Conservation (phyloP, 805 yeast genomes). For the Suhomyces canberraensis region DNA sequence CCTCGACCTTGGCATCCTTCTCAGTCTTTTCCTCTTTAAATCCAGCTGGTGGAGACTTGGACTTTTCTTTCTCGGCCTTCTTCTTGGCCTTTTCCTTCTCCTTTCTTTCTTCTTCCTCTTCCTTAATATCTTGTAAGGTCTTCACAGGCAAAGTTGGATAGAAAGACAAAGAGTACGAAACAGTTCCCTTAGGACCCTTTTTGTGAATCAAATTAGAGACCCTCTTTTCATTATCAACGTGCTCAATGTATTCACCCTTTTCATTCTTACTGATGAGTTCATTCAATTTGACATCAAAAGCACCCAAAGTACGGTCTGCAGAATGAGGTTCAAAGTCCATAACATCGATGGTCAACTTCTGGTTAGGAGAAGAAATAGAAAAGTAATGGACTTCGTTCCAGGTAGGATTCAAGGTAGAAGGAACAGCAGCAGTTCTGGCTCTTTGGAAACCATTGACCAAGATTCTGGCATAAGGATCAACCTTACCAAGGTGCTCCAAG, state of each 20-base stretch:
- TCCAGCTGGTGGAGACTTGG: conserved; percentile 15
- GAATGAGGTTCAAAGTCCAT: conserved; percentile 84
- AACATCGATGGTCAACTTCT: conserved; percentile 77
- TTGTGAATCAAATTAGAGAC: conserved; percentile 64
- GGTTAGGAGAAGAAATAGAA: conserved; percentile 79
- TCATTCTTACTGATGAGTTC: conserved; percentile 71
- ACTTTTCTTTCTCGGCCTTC: conserved; percentile 12
- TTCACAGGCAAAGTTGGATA: conserved; percentile 81
- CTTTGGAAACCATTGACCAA: conserved; percentile 72
- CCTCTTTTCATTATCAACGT: conserved; percentile 53
- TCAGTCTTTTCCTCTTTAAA: conserved; percentile 19
- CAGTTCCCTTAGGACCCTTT: conserved; percentile 80
- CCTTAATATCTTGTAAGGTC: conserved; percentile 68
- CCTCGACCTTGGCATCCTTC: conserved; percentile 23
- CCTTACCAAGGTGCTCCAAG: conserved; percentile 82
- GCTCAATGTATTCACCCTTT: conserved; percentile 55
- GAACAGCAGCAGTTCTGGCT: conserved; percentile 70
- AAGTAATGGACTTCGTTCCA: conserved; percentile 84
- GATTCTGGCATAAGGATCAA: conserved; percentile 87
- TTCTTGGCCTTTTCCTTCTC: conserved; percentile 20
- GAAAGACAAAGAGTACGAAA: conserved; percentile 73
- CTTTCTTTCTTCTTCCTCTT: conserved; percentile 36
- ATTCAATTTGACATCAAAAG: conserved; percentile 64
- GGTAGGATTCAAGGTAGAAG: conserved; percentile 70
- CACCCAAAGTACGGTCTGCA: conserved; percentile 86